Conservation (phyloP, 1,139 yeast genomes). For the Scheffersomyces segobiensis region DNA sequence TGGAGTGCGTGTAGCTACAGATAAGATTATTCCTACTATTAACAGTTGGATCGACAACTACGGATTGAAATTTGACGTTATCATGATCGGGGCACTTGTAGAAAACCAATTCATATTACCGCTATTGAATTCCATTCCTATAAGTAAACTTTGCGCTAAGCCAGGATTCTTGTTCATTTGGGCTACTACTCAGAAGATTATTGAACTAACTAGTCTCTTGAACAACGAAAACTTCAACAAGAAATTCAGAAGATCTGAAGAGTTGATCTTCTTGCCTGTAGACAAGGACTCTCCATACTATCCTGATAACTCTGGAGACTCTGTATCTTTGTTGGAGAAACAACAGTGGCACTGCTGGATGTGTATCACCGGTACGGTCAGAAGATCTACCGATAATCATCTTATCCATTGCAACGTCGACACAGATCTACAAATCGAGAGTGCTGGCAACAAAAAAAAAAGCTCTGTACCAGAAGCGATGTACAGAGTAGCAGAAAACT, state of each 20-base stretch:
- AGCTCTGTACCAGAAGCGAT: slow-evolving; percentile 69
- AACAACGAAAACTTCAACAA: slow-evolving; percentile 54
- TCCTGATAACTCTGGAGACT: slow-evolving; percentile 39
- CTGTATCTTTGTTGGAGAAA: slow-evolving; percentile 31
- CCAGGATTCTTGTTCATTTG: slow-evolving; percentile 88
- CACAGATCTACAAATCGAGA: slow-evolving; percentile 75
- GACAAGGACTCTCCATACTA: slow-evolving; percentile 60
- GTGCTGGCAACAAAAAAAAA: slow-evolving; percentile 13
- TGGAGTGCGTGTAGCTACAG: slow-evolving; percentile 58
- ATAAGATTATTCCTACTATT: slow-evolving; percentile 56
- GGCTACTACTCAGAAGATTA: slow-evolving; percentile 76
- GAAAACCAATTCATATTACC: slow-evolving; percentile 70
- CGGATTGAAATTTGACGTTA: slow-evolving; percentile 75
- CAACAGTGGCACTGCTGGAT: slow-evolving; percentile 96
- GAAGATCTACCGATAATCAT: slow-evolving; percentile 80
- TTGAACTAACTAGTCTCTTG: slow-evolving; percentile 57
- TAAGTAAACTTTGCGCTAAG: slow-evolving; percentile 70
- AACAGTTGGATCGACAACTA: slow-evolving; percentile 59
- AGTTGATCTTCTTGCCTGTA: slow-evolving; percentile 68
- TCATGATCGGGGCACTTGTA: slow-evolving; percentile 85
- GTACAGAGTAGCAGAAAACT: slow-evolving; percentile 86
- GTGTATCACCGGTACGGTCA: slow-evolving; percentile 93
- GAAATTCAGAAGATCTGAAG: slow-evolving; percentile 88
- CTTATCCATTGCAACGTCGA: slow-evolving; percentile 90
- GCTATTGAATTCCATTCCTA: slow-evolving; percentile 61